These are phyloP conservation scores for Halenospora varia DNA, from an alignment of 495 filamentous ascomycete genomes.

Conservation along the genomic window DNA sequence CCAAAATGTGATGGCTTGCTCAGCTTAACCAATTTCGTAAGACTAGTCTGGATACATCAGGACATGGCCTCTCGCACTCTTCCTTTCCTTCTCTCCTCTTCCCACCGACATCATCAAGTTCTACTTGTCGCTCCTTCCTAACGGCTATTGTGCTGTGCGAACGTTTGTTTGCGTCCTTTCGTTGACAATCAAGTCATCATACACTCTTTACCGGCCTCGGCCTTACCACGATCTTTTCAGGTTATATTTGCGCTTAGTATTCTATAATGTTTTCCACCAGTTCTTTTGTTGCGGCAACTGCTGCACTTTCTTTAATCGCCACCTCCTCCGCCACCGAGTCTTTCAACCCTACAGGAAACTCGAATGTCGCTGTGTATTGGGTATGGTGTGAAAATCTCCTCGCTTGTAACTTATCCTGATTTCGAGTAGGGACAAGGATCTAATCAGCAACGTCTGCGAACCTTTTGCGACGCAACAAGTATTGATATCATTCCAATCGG, in stretches of 20 bases:
- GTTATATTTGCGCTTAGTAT: constrained; percentile 1
- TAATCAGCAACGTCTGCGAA: constrained; percentile 39
- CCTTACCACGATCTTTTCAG: constrained; percentile 21
- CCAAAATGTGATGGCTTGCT: not conserved
- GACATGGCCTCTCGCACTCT: constrained; percentile 13
- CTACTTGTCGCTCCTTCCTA: constrained; percentile 5
- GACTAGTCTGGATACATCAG: constrained; percentile 8
- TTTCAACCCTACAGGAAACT: constrained; percentile 28
- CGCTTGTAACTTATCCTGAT: not conserved
- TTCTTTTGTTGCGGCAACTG: constrained; percentile 17
- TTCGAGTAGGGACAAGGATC: constrained; percentile 40
- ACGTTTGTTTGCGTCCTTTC: constrained; percentile 33
- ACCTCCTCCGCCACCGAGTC: constrained; percentile 12
- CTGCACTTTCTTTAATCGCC: constrained; percentile 18
- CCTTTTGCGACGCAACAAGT: constrained; percentile 53
- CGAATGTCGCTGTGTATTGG: constrained; percentile 55
- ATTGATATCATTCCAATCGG: constrained; percentile 66
- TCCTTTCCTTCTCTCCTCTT: constrained; percentile 8
- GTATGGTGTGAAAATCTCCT: constrained; percentile 24
- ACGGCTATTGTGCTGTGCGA: constrained; percentile 21
- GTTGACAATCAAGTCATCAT: constrained; percentile 26
- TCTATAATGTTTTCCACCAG: constrained; percentile 25
- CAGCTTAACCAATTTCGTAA: not conserved
- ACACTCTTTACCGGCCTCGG: constrained; percentile 28
- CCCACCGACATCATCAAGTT: constrained; percentile 14